Base-by-base conservation (phyloP, 345 rosid genomes). In the Chamaenerion angustifolium region DNA sequence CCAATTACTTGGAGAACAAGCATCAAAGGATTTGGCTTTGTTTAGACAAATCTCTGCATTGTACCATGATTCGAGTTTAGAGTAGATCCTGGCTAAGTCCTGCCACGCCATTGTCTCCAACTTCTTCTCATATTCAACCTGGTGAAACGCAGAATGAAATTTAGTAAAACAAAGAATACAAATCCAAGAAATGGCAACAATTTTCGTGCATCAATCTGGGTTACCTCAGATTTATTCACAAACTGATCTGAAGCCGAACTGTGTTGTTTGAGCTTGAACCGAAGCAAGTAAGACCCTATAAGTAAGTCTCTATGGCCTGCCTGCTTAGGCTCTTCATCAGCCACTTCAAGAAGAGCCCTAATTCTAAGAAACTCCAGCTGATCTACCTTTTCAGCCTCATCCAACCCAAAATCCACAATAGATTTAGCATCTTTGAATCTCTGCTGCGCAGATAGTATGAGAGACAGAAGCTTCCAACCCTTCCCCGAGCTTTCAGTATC, bases 291-390 rank as follows among this genome's bases (percentile, higher is more conserved):
- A 65, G 42, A 74, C 59, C 68, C 89, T 80, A 69, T 80, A 87
- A n/a, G n/a, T n/a, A n/a, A 52, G 96, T 87, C 69, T 82, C 89
- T 64, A 92, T 70, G 53, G 96, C 95, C 74, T 75, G 77, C n/a
- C n/a, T n/a, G n/a, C 72, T 77, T 85, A 59, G 95, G 93, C 55
- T 73, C 83, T 61, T 80, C 82, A 74, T 76, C 82, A 52, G 95
- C 77, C 65, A 76, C 71, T 62, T 82, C 90, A 55, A 92, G 96
- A 44, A 70, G 68, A 51, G 88, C 86, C 72, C 75, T 84, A 56
- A 87, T 59, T 65, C 90, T 79, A 55, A 87, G 75, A 71, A 88
- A 89, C 56, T 82, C 86, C 37, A 84, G 67, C 45, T 71, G 81
- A 64, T 82, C 94, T 35, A 56, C 61, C 54, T 70, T 72, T 53